Evolutionary conservation across 2,329 filamentous ascomycete genomes (phyloP).

Genomic region (Emergomyces orientalis): DNA sequence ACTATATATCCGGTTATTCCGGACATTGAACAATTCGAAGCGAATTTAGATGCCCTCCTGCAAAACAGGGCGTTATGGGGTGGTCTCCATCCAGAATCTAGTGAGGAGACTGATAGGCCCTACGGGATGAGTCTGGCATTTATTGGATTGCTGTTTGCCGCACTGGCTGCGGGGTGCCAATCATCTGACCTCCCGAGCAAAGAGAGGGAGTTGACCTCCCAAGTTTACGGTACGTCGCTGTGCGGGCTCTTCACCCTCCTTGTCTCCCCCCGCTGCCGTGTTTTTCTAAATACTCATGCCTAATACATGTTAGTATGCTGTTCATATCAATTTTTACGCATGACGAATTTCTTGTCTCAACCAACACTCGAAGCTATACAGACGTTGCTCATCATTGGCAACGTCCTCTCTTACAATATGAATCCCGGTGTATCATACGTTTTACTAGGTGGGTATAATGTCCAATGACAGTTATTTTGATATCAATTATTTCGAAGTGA

Average conservation of each 20-base stretch:
- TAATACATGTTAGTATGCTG: slow-evolving; percentile 47
- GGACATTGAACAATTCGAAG: slow-evolving; percentile 47
- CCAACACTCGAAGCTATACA: slow-evolving; percentile 54
- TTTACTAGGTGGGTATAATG: slow-evolving; percentile 37
- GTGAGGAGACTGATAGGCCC: slow-evolving; percentile 45
- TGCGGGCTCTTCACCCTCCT: background rate
- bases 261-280: background rate
- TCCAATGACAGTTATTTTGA: background rate
- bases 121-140: slow-evolving; percentile 51
- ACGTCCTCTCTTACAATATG: slow-evolving; percentile 55
- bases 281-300: slow-evolving; percentile 13
- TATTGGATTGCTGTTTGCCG: slow-evolving; percentile 52
- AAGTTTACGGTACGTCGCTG: slow-evolving; percentile 47
- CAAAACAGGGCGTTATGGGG: slow-evolving; percentile 41
- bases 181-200: slow-evolving; percentile 50
- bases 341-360: slow-evolving; percentile 55
- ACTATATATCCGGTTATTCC: slow-evolving; percentile 54
- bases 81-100: slow-evolving; percentile 33
- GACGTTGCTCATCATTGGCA: slow-evolving; percentile 52
- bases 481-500: slow-evolving; percentile 6
- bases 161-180: slow-evolving; percentile 54
- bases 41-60: slow-evolving; percentile 45
- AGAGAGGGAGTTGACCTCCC: slow-evolving; percentile 53
- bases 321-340: slow-evolving; percentile 54
- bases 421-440: slow-evolving; percentile 57